Conservation (phyloP, 1,284 basidiomycete genomes). For the Ceratobasidium papillatum region DNA sequence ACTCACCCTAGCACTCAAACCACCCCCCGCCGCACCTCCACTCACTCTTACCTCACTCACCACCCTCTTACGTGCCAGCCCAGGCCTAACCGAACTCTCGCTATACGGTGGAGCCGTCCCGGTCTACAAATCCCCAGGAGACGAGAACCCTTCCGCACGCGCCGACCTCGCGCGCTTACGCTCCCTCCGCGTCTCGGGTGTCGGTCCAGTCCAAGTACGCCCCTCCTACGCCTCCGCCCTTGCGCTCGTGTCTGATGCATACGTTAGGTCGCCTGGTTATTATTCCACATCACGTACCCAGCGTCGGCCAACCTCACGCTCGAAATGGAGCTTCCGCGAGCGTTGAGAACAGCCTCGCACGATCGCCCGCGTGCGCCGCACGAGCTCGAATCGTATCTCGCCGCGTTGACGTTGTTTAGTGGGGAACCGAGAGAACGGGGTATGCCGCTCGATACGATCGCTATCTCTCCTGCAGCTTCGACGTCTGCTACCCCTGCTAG, state of each 20-base stretch:
- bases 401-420: constrained; percentile 11
- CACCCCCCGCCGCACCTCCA: constrained; percentile 13
- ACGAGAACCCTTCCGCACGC: constrained; percentile 16
- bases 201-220: constrained; percentile 25
- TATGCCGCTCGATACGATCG: constrained; percentile 12
- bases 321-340: constrained; percentile 13
- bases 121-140: background rate
- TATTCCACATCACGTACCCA: constrained; percentile 33
- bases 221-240: background rate
- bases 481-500: background rate
- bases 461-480: background rate
- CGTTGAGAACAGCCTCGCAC: background rate
- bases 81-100: background rate
- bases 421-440: background rate
- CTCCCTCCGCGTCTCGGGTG: constrained; percentile 9
- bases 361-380: constrained; percentile 7
- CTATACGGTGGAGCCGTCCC: constrained; percentile 12
- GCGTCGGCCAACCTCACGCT: constrained; percentile 12
- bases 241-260: background rate
- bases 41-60: background rate
- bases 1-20: constrained; percentile 25
- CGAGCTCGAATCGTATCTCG: constrained; percentile 24
- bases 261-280: constrained; percentile 22
- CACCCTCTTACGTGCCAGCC: background rate
- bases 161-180: background rate